Base-by-base conservation (phyloP, 208 protist species). In the Trypanosoma platydactyli region DNA sequence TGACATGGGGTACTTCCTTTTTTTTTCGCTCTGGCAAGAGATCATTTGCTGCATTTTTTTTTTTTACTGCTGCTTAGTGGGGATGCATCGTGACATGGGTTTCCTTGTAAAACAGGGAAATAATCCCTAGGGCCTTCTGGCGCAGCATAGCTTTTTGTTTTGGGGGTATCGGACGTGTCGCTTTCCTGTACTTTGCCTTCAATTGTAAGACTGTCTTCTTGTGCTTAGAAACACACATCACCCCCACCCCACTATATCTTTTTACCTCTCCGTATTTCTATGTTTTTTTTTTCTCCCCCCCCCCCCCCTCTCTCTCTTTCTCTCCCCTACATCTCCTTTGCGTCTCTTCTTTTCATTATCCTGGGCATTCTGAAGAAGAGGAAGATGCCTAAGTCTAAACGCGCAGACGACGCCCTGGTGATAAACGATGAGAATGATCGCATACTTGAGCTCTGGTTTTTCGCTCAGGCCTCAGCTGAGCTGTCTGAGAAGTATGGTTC, bases 361-460 rank as follows among this genome's bases (percentile, higher is more conserved):
- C 46, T 3, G 46, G 11, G 12, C 20, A 45, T 22, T 53, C 51
- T 7, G 20, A n/a, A 42, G 38, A 38, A 54, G 2, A 57, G 22
- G 25, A 57, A 13, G 25, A 75, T 75, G 69, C 60, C 69, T 1
- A 75, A 68, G 29, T 5, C 20, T 20, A 46, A 45, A 49, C 55
- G 51, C 13, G 54, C 40, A 42, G 62, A 61, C 11, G 62, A 75
- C 29, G 51, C 62, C 0, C 25, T 75, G 29, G 40, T 35, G 25
- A 64, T 64, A 16, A 40, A 30, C 25, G 48, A 63, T 30, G 69
- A 75, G 56, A 68, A 75, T 59, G 69, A 75, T 5, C 69, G 69
- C 40, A 67, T 68, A 49, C 22, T 75, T 0, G 69, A 75, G 30
- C 16, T 75, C 16, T 75, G 69, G 61, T 64, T 75, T 52, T 38